Percentiles rank a stretch among this genome's conserved stretches.
phyloP scores from a whole-genome alignment of 345 rosid species.

The rapeseed (Brassica napus) region Da-Ae NC_063439.1:22333501-22334000 shows the following conservation, averaged over 20 bases:
- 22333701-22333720: constrained; percentile 68
- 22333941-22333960: background rate
- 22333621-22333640: constrained; percentile 97
- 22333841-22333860: constrained; percentile 65
- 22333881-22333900: constrained; percentile 97
- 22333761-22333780: constrained; percentile 31
- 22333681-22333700: background rate
- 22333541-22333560: constrained; percentile 90
- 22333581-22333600: constrained; percentile 66
- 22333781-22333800: background rate
- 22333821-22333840: constrained; percentile 22
- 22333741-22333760: constrained; percentile 80
- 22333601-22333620: constrained; percentile 82
- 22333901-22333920: constrained; percentile 19
- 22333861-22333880: constrained; percentile 87
- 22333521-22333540: constrained; percentile 63
- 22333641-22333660: constrained; percentile 14
- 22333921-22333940: background rate
- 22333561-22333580: constrained; percentile 74
- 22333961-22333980: constrained; percentile 55
- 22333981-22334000: constrained; percentile 69
- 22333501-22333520: background rate
- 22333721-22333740: constrained; percentile 97
- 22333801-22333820: constrained; percentile 14
- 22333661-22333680: background rate